A percentile compares a stretch with the other conserved stretches of the same genome.
These are phyloP conservation scores for Diaporthe ampelina DNA, from an alignment of 2,329 filamentous ascomycete genomes.

Conservation along the genomic window DNA sequence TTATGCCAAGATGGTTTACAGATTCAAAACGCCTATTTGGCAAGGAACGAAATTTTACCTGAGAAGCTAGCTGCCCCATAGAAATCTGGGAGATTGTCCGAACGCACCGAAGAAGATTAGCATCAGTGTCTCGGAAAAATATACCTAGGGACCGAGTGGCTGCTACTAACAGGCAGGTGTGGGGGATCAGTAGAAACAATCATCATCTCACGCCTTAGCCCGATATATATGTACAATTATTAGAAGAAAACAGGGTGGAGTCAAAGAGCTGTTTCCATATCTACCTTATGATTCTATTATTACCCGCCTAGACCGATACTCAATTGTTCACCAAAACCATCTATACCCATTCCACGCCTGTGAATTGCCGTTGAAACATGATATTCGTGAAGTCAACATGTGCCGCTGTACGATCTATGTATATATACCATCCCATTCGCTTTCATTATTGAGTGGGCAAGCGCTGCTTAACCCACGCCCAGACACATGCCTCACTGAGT, in stretches of 20 bases:
- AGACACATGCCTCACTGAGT: not conserved
- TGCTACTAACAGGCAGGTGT: too few relatives aligned
- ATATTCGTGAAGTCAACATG: not conserved
- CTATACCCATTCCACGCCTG: slow-evolving; percentile 11
- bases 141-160: too few relatives aligned
- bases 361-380: slow-evolving; percentile 7
- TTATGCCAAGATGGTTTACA: not conserved
- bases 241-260: not conserved
- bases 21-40: too few relatives aligned
- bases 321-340: not conserved
- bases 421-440: not conserved
- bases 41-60: too few relatives aligned
- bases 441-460: not conserved
- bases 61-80: too few relatives aligned
- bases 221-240: too few relatives aligned
- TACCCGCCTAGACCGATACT: not conserved
- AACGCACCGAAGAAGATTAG: too few relatives aligned
- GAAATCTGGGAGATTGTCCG: too few relatives aligned
- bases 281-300: slow-evolving; percentile 1
- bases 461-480: not conserved
- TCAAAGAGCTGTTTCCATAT: not conserved
- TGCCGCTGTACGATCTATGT: not conserved
- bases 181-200: too few relatives aligned
- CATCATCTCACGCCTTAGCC: too few relatives aligned
- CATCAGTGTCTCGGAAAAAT: too few relatives aligned